A percentile compares a stretch with the other conserved stretches of the same genome.
Conservation (phyloP, 2,329 filamentous ascomycete species). For the Dactylellina parvicollis region DNA sequence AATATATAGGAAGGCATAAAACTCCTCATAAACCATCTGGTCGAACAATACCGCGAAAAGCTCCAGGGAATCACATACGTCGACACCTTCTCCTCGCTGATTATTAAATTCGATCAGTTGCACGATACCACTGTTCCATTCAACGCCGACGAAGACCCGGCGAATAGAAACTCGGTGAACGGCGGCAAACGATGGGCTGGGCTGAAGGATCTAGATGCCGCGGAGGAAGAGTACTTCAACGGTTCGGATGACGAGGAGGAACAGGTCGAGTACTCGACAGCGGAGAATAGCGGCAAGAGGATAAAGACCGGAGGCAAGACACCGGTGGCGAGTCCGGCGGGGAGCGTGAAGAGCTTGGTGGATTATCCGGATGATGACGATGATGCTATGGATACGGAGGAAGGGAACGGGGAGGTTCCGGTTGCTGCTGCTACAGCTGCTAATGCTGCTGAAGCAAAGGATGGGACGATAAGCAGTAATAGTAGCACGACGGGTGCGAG, state of each 20-base stretch:
- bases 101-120: conserved; percentile 81
- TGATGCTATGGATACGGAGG: conserved; percentile 72
- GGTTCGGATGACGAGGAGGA: conserved; percentile 88
- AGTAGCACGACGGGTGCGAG: conserved; percentile 34
- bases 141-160: conserved; percentile 65
- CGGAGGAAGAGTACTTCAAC: conserved; percentile 95
- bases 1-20: conserved; percentile 75
- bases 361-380: conserved; percentile 94
- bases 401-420: conserved; percentile 60
- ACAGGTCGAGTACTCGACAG: conserved; percentile 63
- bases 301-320: conserved; percentile 57
- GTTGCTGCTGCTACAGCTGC: conserved; percentile 55
- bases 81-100: conserved; percentile 80
- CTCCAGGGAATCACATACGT: conserved; percentile 81
- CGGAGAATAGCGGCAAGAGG: conserved; percentile 59
- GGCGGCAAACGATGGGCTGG: conserved; percentile 72
- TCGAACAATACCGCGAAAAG: conserved; percentile 83
- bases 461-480: conserved; percentile 59
- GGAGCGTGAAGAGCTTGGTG: conserved; percentile 77
- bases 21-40: conserved; percentile 81
- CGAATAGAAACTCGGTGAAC: conserved; percentile 65
- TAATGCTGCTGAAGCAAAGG: conserved; percentile 58
- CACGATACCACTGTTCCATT: conserved; percentile 73
- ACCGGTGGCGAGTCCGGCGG: conserved; percentile 70
- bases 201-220: conserved; percentile 82